These are phyloP conservation scores for Fimicolochytrium jonesii DNA, from an alignment of 192 early-diverging fungal genomes.

Conservation along the genomic window DNA sequence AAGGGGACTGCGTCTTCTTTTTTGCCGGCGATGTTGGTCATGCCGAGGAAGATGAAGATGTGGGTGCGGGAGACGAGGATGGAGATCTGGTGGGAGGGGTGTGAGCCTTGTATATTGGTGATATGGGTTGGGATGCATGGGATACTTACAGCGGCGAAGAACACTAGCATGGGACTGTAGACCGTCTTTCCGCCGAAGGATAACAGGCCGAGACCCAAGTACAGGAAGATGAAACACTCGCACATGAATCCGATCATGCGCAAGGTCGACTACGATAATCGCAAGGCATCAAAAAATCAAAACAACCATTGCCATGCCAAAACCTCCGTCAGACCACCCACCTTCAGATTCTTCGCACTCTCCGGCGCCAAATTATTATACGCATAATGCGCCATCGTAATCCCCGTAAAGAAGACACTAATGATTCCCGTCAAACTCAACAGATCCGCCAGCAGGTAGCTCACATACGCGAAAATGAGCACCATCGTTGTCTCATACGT, in stretches of 20 bases:
- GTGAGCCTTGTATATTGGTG: too few relatives aligned
- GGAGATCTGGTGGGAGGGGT: conserved; percentile 30
- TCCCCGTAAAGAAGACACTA: conserved; percentile 55
- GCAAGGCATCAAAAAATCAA: conserved; percentile 1
- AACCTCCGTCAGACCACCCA: conserved; percentile 5
- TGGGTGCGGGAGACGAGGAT: conserved; percentile 51
- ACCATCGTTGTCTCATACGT: conserved; percentile 60
- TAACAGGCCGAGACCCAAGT: conserved; percentile 55
- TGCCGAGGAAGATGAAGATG: conserved; percentile 51
- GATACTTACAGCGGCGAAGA: conserved; percentile 42
- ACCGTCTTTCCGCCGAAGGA: conserved; percentile 45
- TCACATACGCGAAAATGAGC: conserved; percentile 49
- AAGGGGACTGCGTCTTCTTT: conserved; percentile 35
- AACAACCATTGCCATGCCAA: neutral
- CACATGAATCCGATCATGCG: conserved; percentile 47
- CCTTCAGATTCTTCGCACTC: conserved; percentile 39
- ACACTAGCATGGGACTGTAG: conserved; percentile 45
- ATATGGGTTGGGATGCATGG: neutral
- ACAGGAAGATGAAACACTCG: conserved; percentile 59
- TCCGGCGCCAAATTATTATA: conserved; percentile 40
- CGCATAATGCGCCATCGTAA: conserved; percentile 58
- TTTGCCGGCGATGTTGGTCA: conserved; percentile 33
- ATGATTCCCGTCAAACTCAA: conserved; percentile 55
- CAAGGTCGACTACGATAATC: conserved; percentile 38
- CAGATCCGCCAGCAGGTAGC: conserved; percentile 54